phyloP scores from a whole-genome alignment of 345 rosid species.

The Bruguiera gymnorhiza region DNA sequence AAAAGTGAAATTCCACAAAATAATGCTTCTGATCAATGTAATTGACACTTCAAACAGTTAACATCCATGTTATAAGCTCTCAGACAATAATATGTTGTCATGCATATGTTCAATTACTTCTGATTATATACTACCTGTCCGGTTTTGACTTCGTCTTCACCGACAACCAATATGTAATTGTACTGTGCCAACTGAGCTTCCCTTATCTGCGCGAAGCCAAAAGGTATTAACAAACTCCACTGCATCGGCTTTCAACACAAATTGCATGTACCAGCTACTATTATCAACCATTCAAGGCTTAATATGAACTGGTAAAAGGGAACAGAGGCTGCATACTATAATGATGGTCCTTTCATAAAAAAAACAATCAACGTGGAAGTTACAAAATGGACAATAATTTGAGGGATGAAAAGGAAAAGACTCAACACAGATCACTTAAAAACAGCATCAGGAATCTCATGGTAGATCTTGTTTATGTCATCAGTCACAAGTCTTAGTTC shows the following conservation, averaged over 20 bases:
- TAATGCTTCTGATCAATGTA: not conserved
- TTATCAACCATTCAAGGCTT: not conserved
- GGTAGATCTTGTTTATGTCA: too few relatives aligned
- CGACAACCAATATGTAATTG: conserved; percentile 93
- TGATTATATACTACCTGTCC: conserved; percentile 53
- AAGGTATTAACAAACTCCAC: conserved; percentile 9
- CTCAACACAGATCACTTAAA: not conserved
- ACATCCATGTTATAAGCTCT: not conserved
- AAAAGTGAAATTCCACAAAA: too few relatives aligned
- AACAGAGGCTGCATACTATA: not conserved
- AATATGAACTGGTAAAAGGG: not conserved
- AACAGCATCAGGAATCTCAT: not conserved
- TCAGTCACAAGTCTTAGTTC: too few relatives aligned
- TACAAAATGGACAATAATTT: too few relatives aligned
- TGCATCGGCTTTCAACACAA: too few relatives aligned
- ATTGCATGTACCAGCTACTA: not conserved
- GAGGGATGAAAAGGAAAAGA: not conserved
- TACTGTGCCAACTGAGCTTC: conserved; percentile 95
- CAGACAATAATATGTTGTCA: too few relatives aligned
- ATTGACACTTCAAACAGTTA: not conserved
- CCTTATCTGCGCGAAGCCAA: conserved; percentile 52
- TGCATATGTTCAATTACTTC: not conserved
- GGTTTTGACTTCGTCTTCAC: conserved; percentile 70
- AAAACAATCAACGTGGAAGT: too few relatives aligned
- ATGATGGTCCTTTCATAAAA: not conserved